Conservation (phyloP, 768 basidiomycete species). For the Panaeolus cyanescens region DNA sequence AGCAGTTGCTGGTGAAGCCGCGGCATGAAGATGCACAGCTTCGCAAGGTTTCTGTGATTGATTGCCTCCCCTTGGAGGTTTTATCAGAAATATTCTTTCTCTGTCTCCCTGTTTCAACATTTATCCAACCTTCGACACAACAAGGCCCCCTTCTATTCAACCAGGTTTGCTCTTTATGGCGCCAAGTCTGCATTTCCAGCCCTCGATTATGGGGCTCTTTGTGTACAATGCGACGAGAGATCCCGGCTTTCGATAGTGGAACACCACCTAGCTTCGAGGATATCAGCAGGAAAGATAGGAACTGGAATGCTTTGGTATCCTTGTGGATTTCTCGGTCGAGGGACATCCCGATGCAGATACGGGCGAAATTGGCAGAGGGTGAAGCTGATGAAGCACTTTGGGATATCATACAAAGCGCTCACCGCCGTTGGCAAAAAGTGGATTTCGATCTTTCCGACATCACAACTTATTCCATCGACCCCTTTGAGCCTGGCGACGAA, state of each 20-base stretch:
- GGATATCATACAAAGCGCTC: neutral
- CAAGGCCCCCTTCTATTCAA: neutral
- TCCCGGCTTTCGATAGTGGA: neutral
- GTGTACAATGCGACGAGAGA: neutral
- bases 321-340: neutral
- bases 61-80: neutral
- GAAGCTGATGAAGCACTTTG: neutral
- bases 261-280: neutral
- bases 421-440: neutral
- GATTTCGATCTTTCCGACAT: neutral
- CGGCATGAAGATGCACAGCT: neutral
- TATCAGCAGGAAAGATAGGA: neutral
- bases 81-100: neutral
- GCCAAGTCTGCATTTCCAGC: neutral
- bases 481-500: neutral
- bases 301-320: neutral
- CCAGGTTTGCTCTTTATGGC: neutral
- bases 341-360: neutral
- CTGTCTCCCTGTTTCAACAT: neutral
- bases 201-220: neutral
- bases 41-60: neutral
- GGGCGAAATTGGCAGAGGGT: neutral
- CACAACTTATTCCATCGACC: neutral
- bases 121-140: neutral
- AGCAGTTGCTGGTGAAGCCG: neutral